Evolutionary conservation across 495 filamentous ascomycete genomes (phyloP).

Genomic region (Halenospora varia): DNA sequence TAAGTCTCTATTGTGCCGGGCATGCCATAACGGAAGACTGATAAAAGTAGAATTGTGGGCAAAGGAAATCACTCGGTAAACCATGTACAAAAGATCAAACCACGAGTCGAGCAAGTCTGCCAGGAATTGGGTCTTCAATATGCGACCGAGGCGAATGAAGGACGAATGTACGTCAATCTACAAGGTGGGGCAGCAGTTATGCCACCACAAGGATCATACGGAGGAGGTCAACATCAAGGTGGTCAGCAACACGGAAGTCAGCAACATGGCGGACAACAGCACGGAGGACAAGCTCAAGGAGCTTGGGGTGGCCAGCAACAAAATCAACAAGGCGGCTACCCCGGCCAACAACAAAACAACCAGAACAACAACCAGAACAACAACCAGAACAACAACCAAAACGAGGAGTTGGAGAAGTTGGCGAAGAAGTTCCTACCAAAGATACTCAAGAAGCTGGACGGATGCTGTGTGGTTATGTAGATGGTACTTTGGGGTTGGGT

Average conservation of each 20-base stretch:
- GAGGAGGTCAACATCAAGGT: conserved; percentile 6
- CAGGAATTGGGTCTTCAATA: conserved; percentile 77
- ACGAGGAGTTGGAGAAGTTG: conserved; percentile 60
- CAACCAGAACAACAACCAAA: conserved; percentile 39
- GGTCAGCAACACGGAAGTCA: conserved; percentile 10
- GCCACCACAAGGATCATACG: conserved; percentile 24
- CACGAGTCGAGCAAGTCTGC: conserved; percentile 82
- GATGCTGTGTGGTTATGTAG: conserved; percentile 81
- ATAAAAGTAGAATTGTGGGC: conserved; percentile 70
- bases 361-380: conserved; percentile 20
- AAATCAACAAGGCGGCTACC: conserved; percentile 21
- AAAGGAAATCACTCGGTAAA: conserved; percentile 83
- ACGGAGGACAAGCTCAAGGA: conserved; percentile 28
- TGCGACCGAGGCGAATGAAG: conserved; percentile 79
- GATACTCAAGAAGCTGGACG: conserved; percentile 49
- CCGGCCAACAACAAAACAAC: conserved; percentile 4
- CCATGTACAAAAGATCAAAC: conserved; percentile 87
- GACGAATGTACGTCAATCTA: conserved; percentile 73
- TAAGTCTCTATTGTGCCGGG: conserved; percentile 28
- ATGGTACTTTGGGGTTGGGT: background rate
- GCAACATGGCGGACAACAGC: conserved; percentile 16
- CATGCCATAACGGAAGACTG: background rate
- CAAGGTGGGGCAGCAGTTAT: conserved; percentile 43
- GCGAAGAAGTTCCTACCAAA: conserved; percentile 61
- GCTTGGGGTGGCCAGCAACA: conserved; percentile 30